Evolutionary conservation across 2,329 filamentous ascomycete species (phyloP), one percentile per base, ranked within the genome.

Genomic region (Sodiomyces alkalinus): DNA sequence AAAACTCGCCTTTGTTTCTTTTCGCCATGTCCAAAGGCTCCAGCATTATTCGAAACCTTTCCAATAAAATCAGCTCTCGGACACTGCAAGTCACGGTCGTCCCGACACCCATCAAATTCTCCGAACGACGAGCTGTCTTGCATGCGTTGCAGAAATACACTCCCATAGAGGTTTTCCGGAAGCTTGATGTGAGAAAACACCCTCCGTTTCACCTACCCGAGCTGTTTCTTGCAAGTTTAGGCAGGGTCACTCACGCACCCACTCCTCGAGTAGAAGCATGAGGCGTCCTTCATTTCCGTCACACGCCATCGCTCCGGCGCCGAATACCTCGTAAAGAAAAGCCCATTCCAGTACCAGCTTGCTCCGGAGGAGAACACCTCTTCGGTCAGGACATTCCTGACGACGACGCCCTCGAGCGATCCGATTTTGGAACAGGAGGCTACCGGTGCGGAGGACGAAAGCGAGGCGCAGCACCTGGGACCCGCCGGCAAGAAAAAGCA

Each of bases 51-150:
- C 25, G 36, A n/a, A 21, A 16, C 1, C 20, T 38, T 6, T 36
- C 34, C 4, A 27, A 21, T 5, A 28, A 32, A 19, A n/a, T 32
- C 9, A 25, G 27, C 2, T 15, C 19, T 8, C 58, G 37, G 34
- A 55, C 49, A 55, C 53, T 72, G 18, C 61, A 62, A 33, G 40
- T 73, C 35, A 56, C 54, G 20, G 66, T 70, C 13, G 44, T 48
- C n/a, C 68, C 68, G 10, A 41, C 56, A 9, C 68, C 68, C 8
- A 40, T 49, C n/a, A 62, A 37, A 26, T 60, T 73, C 37, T 53
- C 56, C 17, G 65, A 73, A 46, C 61, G 68, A 6, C 62, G 66
- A 15, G 64, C 65, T 6, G 53, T 73, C 13, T 48, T 73, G 19
- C 58, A 60, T 23, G 53, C 60, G 17, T 49, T 73, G 14, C 57